Percentiles rank a stretch among this genome's conserved stretches.
Conservation (phyloP, 257 asterid species). For the Asclepias syriaca region DNA sequence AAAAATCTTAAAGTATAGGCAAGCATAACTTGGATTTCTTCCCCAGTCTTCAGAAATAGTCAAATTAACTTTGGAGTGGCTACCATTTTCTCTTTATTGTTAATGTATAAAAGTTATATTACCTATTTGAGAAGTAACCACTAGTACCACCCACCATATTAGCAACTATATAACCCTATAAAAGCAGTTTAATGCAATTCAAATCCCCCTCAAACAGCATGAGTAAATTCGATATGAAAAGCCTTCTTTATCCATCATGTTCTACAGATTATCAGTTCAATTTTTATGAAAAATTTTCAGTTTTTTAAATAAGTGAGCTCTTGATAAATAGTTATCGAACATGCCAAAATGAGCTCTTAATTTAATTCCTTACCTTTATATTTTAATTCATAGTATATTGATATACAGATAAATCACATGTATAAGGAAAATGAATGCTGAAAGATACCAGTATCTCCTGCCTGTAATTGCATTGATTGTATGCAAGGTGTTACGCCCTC, state of each 20-base stretch:
- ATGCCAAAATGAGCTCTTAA: not conserved
- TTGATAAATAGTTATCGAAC: not conserved
- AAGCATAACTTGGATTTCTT: not conserved
- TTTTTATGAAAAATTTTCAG: not conserved
- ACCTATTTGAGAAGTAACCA: not conserved
- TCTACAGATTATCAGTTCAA: not conserved
- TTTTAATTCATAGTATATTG: not conserved
- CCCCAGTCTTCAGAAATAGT: not conserved
- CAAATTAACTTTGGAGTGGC: not conserved
- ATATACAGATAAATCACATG: not conserved
- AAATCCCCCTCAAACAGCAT: not conserved
- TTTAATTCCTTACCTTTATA: not conserved
- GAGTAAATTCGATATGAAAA: not conserved
- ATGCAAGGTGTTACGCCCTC: conserved; percentile 99
- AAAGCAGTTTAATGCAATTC: not conserved
- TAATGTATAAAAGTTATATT: not conserved
- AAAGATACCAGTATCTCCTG: conserved; percentile 90
- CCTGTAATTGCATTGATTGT: conserved; percentile 96
- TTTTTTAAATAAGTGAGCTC: not conserved
- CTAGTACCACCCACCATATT: not conserved
- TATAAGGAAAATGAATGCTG: conserved; percentile 3
- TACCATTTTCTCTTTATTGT: too few relatives aligned
- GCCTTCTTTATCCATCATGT: not conserved
- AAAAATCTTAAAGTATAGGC: not conserved
- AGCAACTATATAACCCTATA: not conserved